These are phyloP conservation scores for Asparagopsis taxiformis DNA, from an alignment of 31 red algal genomes.

Conservation along the genomic window DNA sequence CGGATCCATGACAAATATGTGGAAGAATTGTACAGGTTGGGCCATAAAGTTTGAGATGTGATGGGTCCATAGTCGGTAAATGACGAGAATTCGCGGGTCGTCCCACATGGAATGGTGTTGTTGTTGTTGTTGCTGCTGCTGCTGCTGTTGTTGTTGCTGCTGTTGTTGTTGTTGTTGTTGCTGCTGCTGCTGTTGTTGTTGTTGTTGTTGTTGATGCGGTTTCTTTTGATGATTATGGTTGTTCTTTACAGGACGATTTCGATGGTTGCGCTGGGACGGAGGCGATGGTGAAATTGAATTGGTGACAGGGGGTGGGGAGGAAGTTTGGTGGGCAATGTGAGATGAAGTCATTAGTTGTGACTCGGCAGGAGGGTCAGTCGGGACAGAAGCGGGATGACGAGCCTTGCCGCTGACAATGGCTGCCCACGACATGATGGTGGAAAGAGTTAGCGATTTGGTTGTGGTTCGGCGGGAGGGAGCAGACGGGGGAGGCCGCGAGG, in stretches of 20 bases:
- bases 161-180: too few relatives aligned
- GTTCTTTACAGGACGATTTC: constrained; percentile 16
- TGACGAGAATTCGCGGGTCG: constrained; percentile 51
- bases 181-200: too few relatives aligned
- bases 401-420: constrained; percentile 60
- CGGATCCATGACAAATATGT: constrained; percentile 63
- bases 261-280: neutral
- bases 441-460: too few relatives aligned
- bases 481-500: too few relatives aligned
- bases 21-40: constrained; percentile 56
- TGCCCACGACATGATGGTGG: constrained; percentile 68
- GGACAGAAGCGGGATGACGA: constrained; percentile 23
- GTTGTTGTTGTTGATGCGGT: too few relatives aligned
- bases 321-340: neutral
- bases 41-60: constrained; percentile 75
- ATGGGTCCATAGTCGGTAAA: constrained; percentile 61
- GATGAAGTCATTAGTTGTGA: neutral
- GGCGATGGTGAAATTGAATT: neutral
- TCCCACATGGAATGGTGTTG: constrained; percentile 31
- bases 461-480: too few relatives aligned
- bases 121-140: neutral
- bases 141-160: constrained; percentile 22
- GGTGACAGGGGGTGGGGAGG: constrained; percentile 21
- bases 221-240: too few relatives aligned
- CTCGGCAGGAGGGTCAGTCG: neutral